A percentile compares a stretch with the other conserved stretches of the same genome.
phyloP scores from a whole-genome alignment of 805 yeast species.

The Spathaspora passalidarum region DNA sequence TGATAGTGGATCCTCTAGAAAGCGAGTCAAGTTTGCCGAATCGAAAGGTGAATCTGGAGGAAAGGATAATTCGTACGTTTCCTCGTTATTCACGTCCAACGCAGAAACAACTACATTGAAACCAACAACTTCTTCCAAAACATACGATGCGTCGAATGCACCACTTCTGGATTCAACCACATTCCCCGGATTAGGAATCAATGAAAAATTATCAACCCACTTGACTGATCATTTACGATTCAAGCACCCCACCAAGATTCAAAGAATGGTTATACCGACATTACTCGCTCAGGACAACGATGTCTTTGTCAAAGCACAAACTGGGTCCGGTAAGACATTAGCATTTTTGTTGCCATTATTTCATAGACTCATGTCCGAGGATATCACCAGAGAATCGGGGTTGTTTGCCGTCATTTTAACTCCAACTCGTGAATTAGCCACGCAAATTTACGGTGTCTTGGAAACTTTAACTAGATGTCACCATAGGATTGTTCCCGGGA shows the following conservation, averaged over 20 bases:
- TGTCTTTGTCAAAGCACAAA: conserved; percentile 90
- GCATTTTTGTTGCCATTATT: conserved; percentile 84
- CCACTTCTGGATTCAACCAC: conserved; percentile 69
- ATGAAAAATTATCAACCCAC: conserved; percentile 49
- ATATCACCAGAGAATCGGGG: conserved; percentile 65
- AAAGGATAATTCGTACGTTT: conserved; percentile 63
- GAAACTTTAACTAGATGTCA: conserved; percentile 71
- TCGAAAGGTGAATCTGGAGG: conserved; percentile 54
- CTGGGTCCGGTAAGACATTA: conserved; percentile 97
- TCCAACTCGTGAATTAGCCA: conserved; percentile 94
- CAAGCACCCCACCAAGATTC: conserved; percentile 80
- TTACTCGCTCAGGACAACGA: conserved; percentile 44
- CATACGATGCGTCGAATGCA: conserved; percentile 72
- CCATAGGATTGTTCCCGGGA: conserved; percentile 90
- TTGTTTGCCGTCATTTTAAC: conserved; percentile 84
- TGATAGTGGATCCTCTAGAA: conserved; percentile 17
- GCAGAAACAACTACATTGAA: conserved; percentile 45
- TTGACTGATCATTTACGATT: conserved; percentile 55
- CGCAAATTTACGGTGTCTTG: conserved; percentile 80
- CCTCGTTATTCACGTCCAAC: conserved; percentile 69
- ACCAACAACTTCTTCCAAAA: conserved; percentile 41
- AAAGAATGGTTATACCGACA: conserved; percentile 72
- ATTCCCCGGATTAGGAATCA: conserved; percentile 71
- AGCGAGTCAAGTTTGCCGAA: conserved; percentile 42
- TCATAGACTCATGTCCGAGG: conserved; percentile 61